Percentiles rank a stretch among this genome's conserved stretches.
phyloP scores from a whole-genome alignment of 495 filamentous ascomycete species.

The Penicillium pulvis region DNA sequence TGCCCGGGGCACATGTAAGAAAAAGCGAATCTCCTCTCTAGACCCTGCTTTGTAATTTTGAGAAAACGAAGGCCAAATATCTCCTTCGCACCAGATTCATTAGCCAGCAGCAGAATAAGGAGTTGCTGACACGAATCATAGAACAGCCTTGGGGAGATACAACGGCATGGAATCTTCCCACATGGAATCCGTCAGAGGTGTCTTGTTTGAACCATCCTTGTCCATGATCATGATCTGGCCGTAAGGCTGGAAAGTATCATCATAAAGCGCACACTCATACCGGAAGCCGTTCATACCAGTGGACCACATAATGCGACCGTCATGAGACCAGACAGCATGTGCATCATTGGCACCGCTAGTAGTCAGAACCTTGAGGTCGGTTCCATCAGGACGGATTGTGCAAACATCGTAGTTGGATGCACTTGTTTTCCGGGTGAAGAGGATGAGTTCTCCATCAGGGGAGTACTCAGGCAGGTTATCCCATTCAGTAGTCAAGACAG shows the following conservation, averaged over 20 bases:
- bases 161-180: slow-evolving; percentile 42
- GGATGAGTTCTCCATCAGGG: slow-evolving; percentile 28
- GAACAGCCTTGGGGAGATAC: slow-evolving; percentile 22
- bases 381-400: slow-evolving; percentile 41
- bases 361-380: slow-evolving; percentile 35
- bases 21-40: too few species aligned
- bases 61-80: too few species aligned
- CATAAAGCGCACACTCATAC: slow-evolving; percentile 35
- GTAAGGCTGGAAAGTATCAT: slow-evolving; percentile 40
- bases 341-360: slow-evolving; percentile 42
- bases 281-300: slow-evolving; percentile 39
- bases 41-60: too few species aligned
- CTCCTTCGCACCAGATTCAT: not conserved
- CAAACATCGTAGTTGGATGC: slow-evolving; percentile 38
- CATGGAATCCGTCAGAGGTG: slow-evolving; percentile 30
- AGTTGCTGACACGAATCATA: not conserved
- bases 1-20: too few species aligned
- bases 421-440: slow-evolving; percentile 35
- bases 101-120: not conserved
- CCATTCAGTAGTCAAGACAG: slow-evolving; percentile 29
- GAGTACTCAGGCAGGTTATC: slow-evolving; percentile 37
- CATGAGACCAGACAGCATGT: slow-evolving; percentile 43
- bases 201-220: slow-evolving; percentile 34
- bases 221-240: slow-evolving; percentile 40
- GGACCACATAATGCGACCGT: slow-evolving; percentile 37